A percentile compares a stretch with the other conserved stretches of the same genome.
These are phyloP conservation scores for Chlamydomonas sphaeroides DNA, from an alignment of 139 green algal genomes.

Conservation along the genomic window DNA sequence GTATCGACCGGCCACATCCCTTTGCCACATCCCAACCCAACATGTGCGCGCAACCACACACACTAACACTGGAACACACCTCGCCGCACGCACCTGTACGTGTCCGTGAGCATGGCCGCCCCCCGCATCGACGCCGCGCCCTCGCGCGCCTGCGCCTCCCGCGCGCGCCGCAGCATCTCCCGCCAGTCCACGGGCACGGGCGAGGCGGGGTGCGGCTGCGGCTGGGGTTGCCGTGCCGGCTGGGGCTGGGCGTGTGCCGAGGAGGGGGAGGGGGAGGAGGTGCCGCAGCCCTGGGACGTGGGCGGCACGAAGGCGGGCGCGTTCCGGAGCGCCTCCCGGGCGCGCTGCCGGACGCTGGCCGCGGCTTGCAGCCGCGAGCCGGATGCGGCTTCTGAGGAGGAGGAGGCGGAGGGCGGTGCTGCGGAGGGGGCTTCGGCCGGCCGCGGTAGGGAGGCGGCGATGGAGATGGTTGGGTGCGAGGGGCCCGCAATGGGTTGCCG, in stretches of 20 bases:
- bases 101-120: slow-evolving; percentile 72
- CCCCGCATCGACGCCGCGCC: slow-evolving; percentile 1
- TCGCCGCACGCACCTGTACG: slow-evolving; percentile 56
- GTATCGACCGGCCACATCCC: too few relatives aligned
- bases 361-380: background rate
- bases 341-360: too few relatives aligned
- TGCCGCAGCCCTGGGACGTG: background rate
- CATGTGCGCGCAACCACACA: too few relatives aligned
- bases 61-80: too few relatives aligned
- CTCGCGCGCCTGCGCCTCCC: background rate
- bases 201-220: slow-evolving; percentile 7
- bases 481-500: background rate
- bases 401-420: too few relatives aligned
- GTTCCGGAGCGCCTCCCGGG: background rate
- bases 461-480: too few relatives aligned
- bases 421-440: too few relatives aligned
- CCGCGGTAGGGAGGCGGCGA: too few relatives aligned
- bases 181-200: slow-evolving; percentile 60
- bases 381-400: background rate
- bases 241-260: background rate
- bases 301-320: background rate
- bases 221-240: background rate
- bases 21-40: too few relatives aligned
- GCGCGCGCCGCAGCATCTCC: slow-evolving; percentile 54
- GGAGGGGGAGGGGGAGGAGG: background rate